Percentiles rank a stretch among this genome's conserved stretches.
phyloP scores from a whole-genome alignment of 2,329 filamentous ascomycete genomes.

The Botrytis porri region DNA sequence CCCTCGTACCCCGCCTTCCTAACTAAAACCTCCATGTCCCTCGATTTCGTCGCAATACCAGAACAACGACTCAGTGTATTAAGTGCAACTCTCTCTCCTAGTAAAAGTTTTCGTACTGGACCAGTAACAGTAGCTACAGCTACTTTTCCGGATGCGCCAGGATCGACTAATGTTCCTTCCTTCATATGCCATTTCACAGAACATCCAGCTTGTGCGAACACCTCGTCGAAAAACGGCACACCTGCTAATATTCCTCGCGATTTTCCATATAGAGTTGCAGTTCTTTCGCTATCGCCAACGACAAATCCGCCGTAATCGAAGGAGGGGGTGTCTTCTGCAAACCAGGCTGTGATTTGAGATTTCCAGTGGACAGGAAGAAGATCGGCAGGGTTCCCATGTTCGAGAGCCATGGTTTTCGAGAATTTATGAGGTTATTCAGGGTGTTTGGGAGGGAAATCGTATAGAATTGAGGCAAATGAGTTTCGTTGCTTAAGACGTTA shows the following conservation, averaged over 20 bases:
- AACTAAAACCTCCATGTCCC: constrained; percentile 53
- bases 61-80: constrained; percentile 90
- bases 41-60: constrained; percentile 74
- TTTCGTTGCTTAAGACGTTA: background rate
- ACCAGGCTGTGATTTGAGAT: constrained; percentile 75
- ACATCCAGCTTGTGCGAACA: constrained; percentile 87
- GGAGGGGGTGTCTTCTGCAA: constrained; percentile 92
- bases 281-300: constrained; percentile 67
- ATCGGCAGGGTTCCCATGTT: constrained; percentile 60
- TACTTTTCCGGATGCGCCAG: constrained; percentile 51
- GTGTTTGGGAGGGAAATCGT: background rate
- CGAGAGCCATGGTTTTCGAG: constrained; percentile 31
- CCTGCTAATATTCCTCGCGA: constrained; percentile 81
- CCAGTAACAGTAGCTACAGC: constrained; percentile 79
- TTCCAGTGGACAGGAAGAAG: constrained; percentile 86
- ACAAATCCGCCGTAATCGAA: constrained; percentile 98
- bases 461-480: background rate
- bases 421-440: background rate
- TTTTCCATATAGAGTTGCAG: constrained; percentile 67
- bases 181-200: constrained; percentile 81
- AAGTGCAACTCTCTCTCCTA: constrained; percentile 90
- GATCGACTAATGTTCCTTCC: constrained; percentile 69
- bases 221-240: constrained; percentile 91
- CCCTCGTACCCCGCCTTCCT: constrained; percentile 72
- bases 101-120: constrained; percentile 70